Conservation (phyloP, 73 alveolate genomes). For the Stentor coeruleus region DNA sequence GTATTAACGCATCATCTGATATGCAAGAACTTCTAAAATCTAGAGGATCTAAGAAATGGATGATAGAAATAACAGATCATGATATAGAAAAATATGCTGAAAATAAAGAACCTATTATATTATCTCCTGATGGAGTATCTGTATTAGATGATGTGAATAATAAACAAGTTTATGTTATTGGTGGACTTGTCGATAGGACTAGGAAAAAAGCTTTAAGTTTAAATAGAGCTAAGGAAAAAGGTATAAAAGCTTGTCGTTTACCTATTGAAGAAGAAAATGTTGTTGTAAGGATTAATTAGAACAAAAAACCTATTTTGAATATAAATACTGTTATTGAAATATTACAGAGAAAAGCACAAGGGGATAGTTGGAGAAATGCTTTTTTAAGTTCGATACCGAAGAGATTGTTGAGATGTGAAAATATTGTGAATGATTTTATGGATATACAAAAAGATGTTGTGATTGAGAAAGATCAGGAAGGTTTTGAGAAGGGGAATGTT, state of each 20-base stretch:
- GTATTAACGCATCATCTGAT: background rate
- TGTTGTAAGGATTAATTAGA: slow-evolving; percentile 3
- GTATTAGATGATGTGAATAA: background rate
- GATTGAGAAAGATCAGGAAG: too few species aligned
- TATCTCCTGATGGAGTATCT: slow-evolving; percentile 28
- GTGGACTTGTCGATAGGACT: slow-evolving; percentile 29
- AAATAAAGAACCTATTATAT: background rate
- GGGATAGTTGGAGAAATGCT: slow-evolving; percentile 11
- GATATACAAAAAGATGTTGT: too few species aligned
- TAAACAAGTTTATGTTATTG: background rate
- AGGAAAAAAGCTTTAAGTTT: background rate
- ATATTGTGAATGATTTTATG: too few species aligned
- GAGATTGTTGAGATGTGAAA: background rate
- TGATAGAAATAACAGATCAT: background rate
- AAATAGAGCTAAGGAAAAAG: background rate
- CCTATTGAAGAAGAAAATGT: slow-evolving; percentile 12
- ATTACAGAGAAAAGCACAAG: background rate
- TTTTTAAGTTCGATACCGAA: background rate
- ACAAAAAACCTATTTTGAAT: background rate
- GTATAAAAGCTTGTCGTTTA: background rate
- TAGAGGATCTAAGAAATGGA: background rate
- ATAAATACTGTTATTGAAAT: slow-evolving; percentile 26
- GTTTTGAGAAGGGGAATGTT: too few species aligned
- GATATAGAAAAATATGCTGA: background rate
- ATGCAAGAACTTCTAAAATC: background rate